phyloP scores from a whole-genome alignment of 305 asterid species.

The Fraxinus latifolia region DNA sequence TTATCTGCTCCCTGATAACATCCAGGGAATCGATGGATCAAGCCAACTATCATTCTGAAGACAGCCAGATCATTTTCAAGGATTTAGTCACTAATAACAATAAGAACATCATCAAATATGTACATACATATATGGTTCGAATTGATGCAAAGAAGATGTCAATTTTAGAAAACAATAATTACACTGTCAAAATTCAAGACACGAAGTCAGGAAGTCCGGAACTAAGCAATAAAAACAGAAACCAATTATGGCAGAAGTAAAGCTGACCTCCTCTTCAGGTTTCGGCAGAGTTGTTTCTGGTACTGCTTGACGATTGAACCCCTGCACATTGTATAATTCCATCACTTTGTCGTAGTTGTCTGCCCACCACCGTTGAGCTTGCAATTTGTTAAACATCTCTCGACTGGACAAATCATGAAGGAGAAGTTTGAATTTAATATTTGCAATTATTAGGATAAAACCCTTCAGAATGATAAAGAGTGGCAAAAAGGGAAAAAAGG shows the following conservation, averaged over 20 bases:
- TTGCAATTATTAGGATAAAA: not conserved
- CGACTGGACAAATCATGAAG: slow-evolving; percentile 53
- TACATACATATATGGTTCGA: not conserved
- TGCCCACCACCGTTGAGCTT: slow-evolving; percentile 91
- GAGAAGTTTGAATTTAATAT: slow-evolving; percentile 19
- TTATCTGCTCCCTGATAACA: not conserved
- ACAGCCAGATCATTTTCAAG: not conserved
- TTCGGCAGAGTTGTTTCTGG: slow-evolving; percentile 65
- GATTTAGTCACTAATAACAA: not conserved
- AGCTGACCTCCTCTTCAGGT: slow-evolving; percentile 71
- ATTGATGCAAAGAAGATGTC: not conserved
- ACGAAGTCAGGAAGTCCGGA: not conserved
- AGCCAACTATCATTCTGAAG: not conserved
- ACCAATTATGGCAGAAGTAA: slow-evolving; percentile 5
- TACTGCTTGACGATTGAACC: slow-evolving; percentile 49
- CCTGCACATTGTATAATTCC: slow-evolving; percentile 84
- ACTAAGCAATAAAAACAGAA: not conserved
- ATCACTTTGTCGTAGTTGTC: slow-evolving; percentile 79
- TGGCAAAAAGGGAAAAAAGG: not conserved
- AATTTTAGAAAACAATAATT: not conserved
- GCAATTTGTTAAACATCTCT: slow-evolving; percentile 81
- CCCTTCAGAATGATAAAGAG: not conserved
- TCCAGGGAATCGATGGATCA: not conserved
- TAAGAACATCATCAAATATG: not conserved
- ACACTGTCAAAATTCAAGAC: not conserved